phyloP scores from a whole-genome alignment of 306 rosid species.

The Luffa aegyptiaca region DNA sequence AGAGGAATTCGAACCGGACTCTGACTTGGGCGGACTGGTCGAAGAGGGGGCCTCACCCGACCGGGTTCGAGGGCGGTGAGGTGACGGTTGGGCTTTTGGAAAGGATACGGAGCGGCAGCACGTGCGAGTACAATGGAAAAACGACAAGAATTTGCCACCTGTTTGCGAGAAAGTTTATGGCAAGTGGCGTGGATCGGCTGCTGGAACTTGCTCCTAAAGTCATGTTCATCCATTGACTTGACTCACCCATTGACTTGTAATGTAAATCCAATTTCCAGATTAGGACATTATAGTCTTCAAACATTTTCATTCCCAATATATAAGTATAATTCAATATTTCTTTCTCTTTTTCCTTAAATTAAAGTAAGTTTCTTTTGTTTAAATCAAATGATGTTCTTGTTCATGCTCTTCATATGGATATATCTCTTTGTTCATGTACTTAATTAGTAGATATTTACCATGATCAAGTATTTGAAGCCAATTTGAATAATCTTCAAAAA shows the following conservation, averaged over 20 bases:
- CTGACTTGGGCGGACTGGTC: conserved; percentile 92
- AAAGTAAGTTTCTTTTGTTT: no score
- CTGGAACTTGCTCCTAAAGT: neutral
- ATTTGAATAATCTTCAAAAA: no score
- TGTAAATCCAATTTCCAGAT: neutral
- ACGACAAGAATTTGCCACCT: neutral
- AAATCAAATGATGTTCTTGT: no score
- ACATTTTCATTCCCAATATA: neutral
- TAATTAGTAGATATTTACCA: no score
- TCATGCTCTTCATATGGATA: no score
- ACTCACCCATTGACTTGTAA: neutral
- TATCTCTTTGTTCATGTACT: no score
- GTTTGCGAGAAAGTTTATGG: neutral
- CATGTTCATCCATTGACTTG: neutral
- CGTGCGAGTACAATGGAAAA: neutral
- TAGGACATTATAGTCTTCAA: neutral
- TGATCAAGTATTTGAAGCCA: no score
- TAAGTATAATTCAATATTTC: no score
- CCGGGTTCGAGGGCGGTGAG: neutral
- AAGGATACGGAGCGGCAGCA: neutral
- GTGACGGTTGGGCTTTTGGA: neutral
- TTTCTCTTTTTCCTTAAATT: no score
- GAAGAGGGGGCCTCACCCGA: conserved; percentile 66
- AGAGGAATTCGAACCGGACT: conserved; percentile 50
- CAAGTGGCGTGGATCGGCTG: neutral